Evolutionary conservation across 495 filamentous ascomycete genomes (phyloP), one percentile per base, ranked within the genome.

Genomic region (Aspergillus biplanus): DNA sequence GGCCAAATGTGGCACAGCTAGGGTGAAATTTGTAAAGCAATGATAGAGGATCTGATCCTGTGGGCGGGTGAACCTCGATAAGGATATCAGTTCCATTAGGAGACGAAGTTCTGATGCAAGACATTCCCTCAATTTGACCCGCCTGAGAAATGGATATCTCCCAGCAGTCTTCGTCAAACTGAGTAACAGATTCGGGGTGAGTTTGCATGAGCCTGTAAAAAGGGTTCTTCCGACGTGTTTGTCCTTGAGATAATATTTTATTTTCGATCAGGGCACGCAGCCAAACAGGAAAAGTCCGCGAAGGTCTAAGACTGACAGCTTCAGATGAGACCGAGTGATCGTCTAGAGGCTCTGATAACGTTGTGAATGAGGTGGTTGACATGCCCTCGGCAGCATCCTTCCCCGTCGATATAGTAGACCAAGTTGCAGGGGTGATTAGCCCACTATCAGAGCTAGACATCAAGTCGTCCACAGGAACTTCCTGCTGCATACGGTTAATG

Each of bases 21-120:
- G 90, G 89, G 61, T 87, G 85, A 67, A 94, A 95, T 2, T 81
- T 88, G 74, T 93, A 96, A 46, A 82, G 80, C 9, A 97, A 79
- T 7, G 86, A 86, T 34, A 97, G 78, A 7, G 63, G 52, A 1
- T 50, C 34, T 11, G 33, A 53, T 12, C n/a, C 21, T 27, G 64
- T 21, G 0, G 57, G 18, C 11, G 65, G 56, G 13, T 56, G 27
- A 5, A 67, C 16, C 33, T 66, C 63, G 15, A 64, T 35, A 0
- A 33, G 12, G 5, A 70, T 56, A 33, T 66, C 58, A 18, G 52
- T 33, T 4, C 63, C 65, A 53, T 67, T 59, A 4, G 35, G 53
- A 37, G 58, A 65, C 21, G 33, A 39, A n/a, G 63, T 49, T 11
- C 16, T 61, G 6, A 67, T 34, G 0, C 16, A 52, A 6, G 62